phyloP scores from a whole-genome alignment of 192 early-diverging fungal species.

The Backusella psychrophila region DNA sequence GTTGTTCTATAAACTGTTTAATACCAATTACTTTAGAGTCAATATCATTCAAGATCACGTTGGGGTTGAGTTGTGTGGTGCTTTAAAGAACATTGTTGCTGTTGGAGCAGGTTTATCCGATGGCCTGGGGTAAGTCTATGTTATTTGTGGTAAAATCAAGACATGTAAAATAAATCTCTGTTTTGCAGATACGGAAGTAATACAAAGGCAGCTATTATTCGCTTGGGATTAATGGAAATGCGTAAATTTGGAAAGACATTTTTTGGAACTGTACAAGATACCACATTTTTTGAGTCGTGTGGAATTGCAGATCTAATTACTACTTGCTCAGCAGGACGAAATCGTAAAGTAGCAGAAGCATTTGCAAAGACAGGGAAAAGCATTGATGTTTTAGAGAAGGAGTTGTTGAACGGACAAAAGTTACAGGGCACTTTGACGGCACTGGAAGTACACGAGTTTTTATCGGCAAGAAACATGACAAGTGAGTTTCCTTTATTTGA shows the following conservation, averaged over 20 bases:
- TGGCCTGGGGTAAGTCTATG: constrained; percentile 64
- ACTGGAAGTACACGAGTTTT: constrained; percentile 80
- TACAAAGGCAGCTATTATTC: constrained; percentile 96
- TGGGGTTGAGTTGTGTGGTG: constrained; percentile 95
- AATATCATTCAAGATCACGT: constrained; percentile 81
- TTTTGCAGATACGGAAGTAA: constrained; percentile 69
- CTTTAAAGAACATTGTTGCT: constrained; percentile 95
- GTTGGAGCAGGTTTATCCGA: constrained; percentile 92
- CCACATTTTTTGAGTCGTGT: constrained; percentile 96
- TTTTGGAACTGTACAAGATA: constrained; percentile 73
- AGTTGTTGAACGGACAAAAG: constrained; percentile 95
- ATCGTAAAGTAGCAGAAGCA: constrained; percentile 88
- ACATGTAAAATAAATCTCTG: background rate
- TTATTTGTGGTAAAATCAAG: background rate
- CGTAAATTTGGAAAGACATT: constrained; percentile 84
- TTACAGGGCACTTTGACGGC: constrained; percentile 93
- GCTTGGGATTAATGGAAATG: constrained; percentile 95
- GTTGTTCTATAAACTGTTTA: constrained; percentile 78
- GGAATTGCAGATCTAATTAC: constrained; percentile 96
- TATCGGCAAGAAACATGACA: constrained; percentile 48
- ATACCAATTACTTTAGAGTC: constrained; percentile 86
- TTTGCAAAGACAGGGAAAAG: constrained; percentile 86
- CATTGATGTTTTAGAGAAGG: constrained; percentile 87
- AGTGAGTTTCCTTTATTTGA: constrained; percentile 76
- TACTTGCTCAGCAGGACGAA: constrained; percentile 92